Evolutionary conservation across 768 basidiomycete species (phyloP), one percentile per base, ranked within the genome.

Genomic region (Terana coerulea): DNA sequence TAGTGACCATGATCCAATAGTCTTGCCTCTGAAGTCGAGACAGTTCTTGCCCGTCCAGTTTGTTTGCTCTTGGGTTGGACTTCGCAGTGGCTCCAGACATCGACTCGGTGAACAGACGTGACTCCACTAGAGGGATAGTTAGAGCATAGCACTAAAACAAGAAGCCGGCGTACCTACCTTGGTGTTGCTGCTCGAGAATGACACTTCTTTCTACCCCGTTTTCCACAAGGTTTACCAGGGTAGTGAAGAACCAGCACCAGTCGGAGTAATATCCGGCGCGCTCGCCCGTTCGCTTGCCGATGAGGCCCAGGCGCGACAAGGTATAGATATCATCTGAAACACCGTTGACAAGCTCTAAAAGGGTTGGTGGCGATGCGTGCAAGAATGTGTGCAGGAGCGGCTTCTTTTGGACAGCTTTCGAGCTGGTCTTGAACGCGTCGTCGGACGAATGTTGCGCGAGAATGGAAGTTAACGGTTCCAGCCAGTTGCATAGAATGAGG

Each of bases 231-330:
- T 83, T 84, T 11, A 89, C 88, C 26, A 92, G 71, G 0, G 88
- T 93, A 14, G 84, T 74, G 25, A 87, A 69, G 56, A 93, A 76
- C 91, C 90, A 93, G 64, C 90, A 91, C 86, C 87, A 91, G 65
- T 92, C 82, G 1, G 90, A 81, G 61, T 91, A 81, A 10, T 81
- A 78, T 30, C 73, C 88, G 3, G 89, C 91, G 30, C 82, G 78
- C 44, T 79, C 75, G 15, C 91, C 91, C 1, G 77, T 68, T 44
- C 72, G 75, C 57, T 79, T 77, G 5, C 86, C 80, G 3, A 92
- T 58, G 9, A 93, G 68, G 1, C 90, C 91, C 25, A 92, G 68
- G 53, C 73, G 74, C 11, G 86, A 81, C 59, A 84, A 79, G n/a
- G 89, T 90, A 41, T 78, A 76, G n/a, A 89, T 65, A 67, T 93